Evolutionary conservation across 2,329 filamentous ascomycete species (phyloP).

Genomic region (Fusarium phyllophilum): DNA sequence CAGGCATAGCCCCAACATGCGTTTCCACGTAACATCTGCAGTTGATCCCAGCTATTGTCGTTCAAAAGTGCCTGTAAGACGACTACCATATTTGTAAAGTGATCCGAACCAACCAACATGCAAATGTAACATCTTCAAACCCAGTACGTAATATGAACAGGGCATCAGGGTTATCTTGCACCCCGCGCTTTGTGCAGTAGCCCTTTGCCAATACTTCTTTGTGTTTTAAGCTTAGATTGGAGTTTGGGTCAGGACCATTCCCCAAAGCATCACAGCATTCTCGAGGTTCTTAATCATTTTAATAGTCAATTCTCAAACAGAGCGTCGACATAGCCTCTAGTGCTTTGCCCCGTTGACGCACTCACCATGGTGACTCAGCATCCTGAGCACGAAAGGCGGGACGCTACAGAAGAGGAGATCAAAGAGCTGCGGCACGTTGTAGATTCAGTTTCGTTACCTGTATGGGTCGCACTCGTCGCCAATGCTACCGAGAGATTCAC

Average conservation of each 20-base stretch:
- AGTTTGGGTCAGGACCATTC: neutral
- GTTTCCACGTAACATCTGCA: neutral
- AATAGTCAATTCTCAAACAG: no score
- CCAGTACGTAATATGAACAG: neutral
- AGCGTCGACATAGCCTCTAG: neutral
- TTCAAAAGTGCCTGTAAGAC: neutral
- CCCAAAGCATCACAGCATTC: neutral
- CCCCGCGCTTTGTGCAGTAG: neutral
- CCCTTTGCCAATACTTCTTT: neutral
- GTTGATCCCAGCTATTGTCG: rapidly evolving
- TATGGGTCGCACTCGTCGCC: neutral
- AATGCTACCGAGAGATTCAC: neutral
- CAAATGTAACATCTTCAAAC: neutral
- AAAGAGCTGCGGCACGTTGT: neutral
- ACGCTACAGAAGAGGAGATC: neutral
- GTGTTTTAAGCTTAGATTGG: neutral
- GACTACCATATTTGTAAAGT: neutral
- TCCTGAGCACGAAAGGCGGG: neutral
- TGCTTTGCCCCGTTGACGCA: rapidly evolving
- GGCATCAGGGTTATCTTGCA: neutral
- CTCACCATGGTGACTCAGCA: neutral
- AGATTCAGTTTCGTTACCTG: neutral
- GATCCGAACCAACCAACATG: neutral
- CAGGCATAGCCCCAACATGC: neutral
- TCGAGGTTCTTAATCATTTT: neutral